Conservation (phyloP, 1,284 basidiomycete genomes). For the Irpex sp. region DNA sequence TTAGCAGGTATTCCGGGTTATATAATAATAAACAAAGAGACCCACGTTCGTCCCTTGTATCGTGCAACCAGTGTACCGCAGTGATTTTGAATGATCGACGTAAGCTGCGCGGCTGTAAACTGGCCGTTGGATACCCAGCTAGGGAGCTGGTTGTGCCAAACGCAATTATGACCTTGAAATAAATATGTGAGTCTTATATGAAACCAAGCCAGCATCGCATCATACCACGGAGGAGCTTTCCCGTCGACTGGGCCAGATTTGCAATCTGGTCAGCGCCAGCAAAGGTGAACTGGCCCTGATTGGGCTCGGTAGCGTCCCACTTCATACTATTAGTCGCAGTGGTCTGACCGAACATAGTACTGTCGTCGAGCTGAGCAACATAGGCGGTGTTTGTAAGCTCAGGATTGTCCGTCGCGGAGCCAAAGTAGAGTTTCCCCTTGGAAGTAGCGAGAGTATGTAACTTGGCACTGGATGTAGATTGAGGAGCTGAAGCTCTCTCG, state of each 20-base stretch:
- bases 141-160: constrained; percentile 50
- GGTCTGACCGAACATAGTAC: constrained; percentile 39
- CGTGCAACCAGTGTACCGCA: constrained; percentile 41
- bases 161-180: constrained; percentile 37
- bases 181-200: neutral
- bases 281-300: constrained; percentile 41
- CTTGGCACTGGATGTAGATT: constrained; percentile 10
- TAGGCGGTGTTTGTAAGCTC: constrained; percentile 43
- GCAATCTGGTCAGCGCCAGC: constrained; percentile 37
- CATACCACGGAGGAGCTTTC: constrained; percentile 38
- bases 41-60: constrained; percentile 44
- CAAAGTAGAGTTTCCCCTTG: constrained; percentile 51
- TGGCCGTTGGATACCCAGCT: constrained; percentile 40
- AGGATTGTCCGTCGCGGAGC: constrained; percentile 50
- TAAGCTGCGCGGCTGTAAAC: constrained; percentile 36
- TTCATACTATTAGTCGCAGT: constrained; percentile 51
- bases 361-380: constrained; percentile 34
- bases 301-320: constrained; percentile 52
- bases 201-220: neutral
- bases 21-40: constrained; percentile 1
- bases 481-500: constrained; percentile 1
- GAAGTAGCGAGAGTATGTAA: constrained; percentile 38
- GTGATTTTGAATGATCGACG: constrained; percentile 39
- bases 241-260: constrained; percentile 37
- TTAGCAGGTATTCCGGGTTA: neutral